Evolutionary conservation across 2,329 filamentous ascomycete species (phyloP), one percentile per base, ranked within the genome.

Genomic region (Drechslerella dactyloides): DNA sequence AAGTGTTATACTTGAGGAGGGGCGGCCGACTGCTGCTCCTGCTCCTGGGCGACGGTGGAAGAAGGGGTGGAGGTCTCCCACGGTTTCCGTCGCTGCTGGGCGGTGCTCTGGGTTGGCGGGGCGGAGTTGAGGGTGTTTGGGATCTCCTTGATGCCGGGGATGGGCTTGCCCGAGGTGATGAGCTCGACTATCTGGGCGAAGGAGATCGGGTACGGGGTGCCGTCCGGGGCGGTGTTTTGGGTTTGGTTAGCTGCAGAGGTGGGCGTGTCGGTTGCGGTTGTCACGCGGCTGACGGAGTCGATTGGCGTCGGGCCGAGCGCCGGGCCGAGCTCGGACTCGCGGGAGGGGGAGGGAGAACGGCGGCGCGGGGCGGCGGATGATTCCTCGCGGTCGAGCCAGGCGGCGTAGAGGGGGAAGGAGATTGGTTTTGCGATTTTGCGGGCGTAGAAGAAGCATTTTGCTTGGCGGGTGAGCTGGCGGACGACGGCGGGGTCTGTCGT

Each of bases 141-240:
- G 59, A 97, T 93, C 74, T 96, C 86, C 75, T 88, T 87, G 77
- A 97, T 96, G 0, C 93, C 93, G 0, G 92, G 91, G 48, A 97
- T 89, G 0, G 90, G 88, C 76, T 91, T 87, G 59, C 91, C 91
- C 27, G 87, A 88, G 23, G 90, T 90, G 60, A 97, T 90, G 61
- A 96, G 85, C 76, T 91, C 89, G 62, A 96, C 88, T 73, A 97
- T 91, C 75, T 93, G 87, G 6, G 90, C 89, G 79, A 97, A 96
- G 0, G 87, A 89, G 54, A 87, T 88, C 2, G 92, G 92, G 76
- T 96, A 96, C 0, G 86, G 85, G 50, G 24, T 10, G 7, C 37
- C 23, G 8, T 48, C 8, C 23, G 21, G 10, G 52, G n/a, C 23
- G 42, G 51, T n/a, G n/a, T n/a, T n/a, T n/a, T n/a, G n/a, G n/a